These are phyloP conservation scores for Naganishia randhawae DNA, from an alignment of 768 basidiomycete species.

Conservation along the genomic window DNA sequence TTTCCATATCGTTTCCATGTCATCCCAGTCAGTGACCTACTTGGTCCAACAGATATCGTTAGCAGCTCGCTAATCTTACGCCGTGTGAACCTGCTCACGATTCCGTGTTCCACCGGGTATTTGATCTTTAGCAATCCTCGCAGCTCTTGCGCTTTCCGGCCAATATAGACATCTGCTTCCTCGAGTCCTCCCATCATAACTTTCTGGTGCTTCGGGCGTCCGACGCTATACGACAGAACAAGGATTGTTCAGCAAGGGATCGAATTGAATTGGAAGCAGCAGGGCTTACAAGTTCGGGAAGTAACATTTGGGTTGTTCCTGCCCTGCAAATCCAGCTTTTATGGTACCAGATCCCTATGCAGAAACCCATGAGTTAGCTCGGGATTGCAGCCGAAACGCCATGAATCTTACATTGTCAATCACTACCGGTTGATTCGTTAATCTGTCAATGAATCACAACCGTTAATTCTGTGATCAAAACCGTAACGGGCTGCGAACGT, in stretches of 20 bases:
- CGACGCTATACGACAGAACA: conserved; percentile 62
- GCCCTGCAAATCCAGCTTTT: conserved; percentile 97
- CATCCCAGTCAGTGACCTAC: conserved; percentile 84
- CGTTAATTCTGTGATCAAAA: neutral
- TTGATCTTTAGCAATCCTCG: conserved; percentile 94
- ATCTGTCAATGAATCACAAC: conserved; percentile 38
- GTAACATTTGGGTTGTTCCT: conserved; percentile 98
- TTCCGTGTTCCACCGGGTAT: conserved; percentile 98
- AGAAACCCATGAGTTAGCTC: neutral
- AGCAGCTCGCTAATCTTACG: neutral
- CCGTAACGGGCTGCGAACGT: conserved; percentile 28
- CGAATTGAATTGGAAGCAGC: conserved; percentile 25
- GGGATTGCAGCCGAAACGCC: conserved; percentile 1
- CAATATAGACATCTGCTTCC: conserved; percentile 95
- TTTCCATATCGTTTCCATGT: conserved; percentile 99
- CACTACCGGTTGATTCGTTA: conserved; percentile 97
- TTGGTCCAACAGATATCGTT: neutral
- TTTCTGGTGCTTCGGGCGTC: conserved; percentile 92
- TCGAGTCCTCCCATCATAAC: conserved; percentile 91
- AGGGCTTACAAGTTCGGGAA: conserved; percentile 89
- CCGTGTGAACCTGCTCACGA: conserved; percentile 56
- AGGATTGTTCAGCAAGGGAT: conserved; percentile 25
- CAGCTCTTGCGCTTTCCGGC: conserved; percentile 89
- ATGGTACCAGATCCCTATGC: conserved; percentile 94
- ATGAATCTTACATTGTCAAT: conserved; percentile 81